A percentile compares a stretch with the other conserved stretches of the same genome.
phyloP scores from a whole-genome alignment of 1,284 basidiomycete species.

The Microbotryum violaceum region DNA sequence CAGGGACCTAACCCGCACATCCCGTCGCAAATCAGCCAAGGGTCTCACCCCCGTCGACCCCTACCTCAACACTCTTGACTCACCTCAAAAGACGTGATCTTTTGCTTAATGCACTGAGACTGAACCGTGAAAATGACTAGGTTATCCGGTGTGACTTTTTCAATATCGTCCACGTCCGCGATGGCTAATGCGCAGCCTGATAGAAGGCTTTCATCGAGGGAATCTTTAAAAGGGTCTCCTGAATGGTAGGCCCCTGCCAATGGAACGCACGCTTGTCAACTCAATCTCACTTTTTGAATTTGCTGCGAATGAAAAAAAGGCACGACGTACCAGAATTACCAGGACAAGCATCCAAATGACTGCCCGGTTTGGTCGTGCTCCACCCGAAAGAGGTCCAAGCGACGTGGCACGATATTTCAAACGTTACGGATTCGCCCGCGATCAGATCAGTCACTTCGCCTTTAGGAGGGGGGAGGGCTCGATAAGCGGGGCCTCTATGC shows the following conservation, averaged over 20 bases:
- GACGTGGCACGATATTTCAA: slow-evolving; percentile 22
- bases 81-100: slow-evolving; percentile 19
- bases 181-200: slow-evolving; percentile 30
- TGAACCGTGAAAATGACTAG: slow-evolving; percentile 28
- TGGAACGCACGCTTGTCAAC: neutral
- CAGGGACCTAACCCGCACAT: slow-evolving; percentile 7
- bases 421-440: slow-evolving; percentile 18
- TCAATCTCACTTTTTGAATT: slow-evolving; percentile 6
- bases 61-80: neutral
- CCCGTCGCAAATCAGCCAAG: neutral
- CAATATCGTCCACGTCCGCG: slow-evolving; percentile 28
- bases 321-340: slow-evolving; percentile 7
- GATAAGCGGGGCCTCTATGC: slow-evolving; percentile 16
- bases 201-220: slow-evolving; percentile 16
- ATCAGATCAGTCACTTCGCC: slow-evolving; percentile 16
- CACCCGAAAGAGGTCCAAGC: slow-evolving; percentile 25
- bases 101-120: slow-evolving; percentile 20
- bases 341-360: slow-evolving; percentile 23
- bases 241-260: slow-evolving; percentile 5
- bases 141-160: slow-evolving; percentile 27
- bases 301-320: neutral
- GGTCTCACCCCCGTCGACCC: neutral
- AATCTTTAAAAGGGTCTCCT: slow-evolving; percentile 13
- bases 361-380: slow-evolving; percentile 10
- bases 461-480: slow-evolving; percentile 5